phyloP scores from a whole-genome alignment of 2,329 filamentous ascomycete species.

The Aspergillus alliaceus region DNA sequence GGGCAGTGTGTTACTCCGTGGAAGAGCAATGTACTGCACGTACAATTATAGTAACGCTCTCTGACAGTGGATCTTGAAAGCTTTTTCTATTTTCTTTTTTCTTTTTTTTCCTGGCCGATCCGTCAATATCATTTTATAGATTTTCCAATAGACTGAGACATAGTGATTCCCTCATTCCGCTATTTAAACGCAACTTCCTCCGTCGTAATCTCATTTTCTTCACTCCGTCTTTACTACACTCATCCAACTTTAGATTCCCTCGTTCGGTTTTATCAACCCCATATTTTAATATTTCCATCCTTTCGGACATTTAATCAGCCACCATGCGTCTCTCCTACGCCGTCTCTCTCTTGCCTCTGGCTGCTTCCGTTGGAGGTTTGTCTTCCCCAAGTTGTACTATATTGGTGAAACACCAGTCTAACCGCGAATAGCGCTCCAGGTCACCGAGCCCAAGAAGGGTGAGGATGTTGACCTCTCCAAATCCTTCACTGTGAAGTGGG shows the following conservation, averaged over 20 bases:
- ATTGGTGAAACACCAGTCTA: too few relatives aligned
- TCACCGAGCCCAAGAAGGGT: slow-evolving; percentile 36
- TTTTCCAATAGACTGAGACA: background rate
- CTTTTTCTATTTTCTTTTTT: background rate
- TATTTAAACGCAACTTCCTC: background rate
- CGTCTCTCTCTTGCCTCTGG: slow-evolving; percentile 26
- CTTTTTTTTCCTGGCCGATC: background rate
- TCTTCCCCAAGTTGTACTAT: background rate
- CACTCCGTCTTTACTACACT: background rate
- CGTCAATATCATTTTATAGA: background rate
- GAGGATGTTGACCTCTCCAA: slow-evolving; percentile 32
- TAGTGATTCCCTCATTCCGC: background rate
- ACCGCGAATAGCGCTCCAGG: slow-evolving; percentile 36
- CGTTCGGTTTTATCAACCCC: background rate
- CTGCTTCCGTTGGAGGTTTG: slow-evolving; percentile 29
- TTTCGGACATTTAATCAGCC: background rate
- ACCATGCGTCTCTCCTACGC: slow-evolving; percentile 32
- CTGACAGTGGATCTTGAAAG: background rate
- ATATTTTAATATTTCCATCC: background rate
- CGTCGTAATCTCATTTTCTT: background rate
- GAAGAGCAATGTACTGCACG: background rate
- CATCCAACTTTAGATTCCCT: background rate
- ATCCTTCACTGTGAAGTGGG: slow-evolving; percentile 42
- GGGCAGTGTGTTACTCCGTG: background rate
- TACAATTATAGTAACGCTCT: background rate